Evolutionary conservation across 2,329 filamentous ascomycete genomes (phyloP).

Genomic region (Xylaria polymorpha): DNA sequence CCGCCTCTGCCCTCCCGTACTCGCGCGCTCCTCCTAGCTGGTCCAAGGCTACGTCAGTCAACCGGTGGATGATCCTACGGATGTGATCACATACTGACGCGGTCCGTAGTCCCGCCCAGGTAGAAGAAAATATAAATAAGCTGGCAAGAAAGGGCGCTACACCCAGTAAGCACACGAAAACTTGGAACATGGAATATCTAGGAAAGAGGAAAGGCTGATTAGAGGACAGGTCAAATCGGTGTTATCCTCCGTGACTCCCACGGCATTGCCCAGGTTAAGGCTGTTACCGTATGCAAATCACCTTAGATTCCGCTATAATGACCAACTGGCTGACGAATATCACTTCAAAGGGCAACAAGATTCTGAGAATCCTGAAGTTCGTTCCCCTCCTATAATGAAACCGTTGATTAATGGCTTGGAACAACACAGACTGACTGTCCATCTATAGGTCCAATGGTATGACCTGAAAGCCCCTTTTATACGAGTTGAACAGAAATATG

Average conservation of each 20-base stretch:
- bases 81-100: constrained; percentile 15
- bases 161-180: constrained; percentile 33
- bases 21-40: constrained; percentile 91
- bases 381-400: constrained; percentile 9
- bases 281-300: constrained; percentile 71
- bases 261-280: constrained; percentile 97
- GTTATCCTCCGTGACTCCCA: constrained; percentile 98
- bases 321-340: constrained; percentile 31
- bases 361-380: constrained; percentile 98
- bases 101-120: constrained; percentile 77
- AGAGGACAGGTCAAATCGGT: constrained; percentile 61
- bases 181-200: not conserved
- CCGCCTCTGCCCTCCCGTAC: constrained; percentile 94
- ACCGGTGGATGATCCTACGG: not conserved
- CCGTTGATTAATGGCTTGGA: not conserved
- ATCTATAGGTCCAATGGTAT: constrained; percentile 73
- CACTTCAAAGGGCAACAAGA: constrained; percentile 85
- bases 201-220: constrained; percentile 10
- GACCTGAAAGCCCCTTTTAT: constrained; percentile 57
- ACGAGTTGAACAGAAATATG: constrained; percentile 26
- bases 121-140: constrained; percentile 99
- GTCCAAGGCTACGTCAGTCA: constrained; percentile 85
- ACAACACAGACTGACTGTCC: constrained; percentile 18
- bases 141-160: constrained; percentile 99
- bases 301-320: not conserved